Percentiles rank a stretch among this genome's conserved stretches.
phyloP scores from a whole-genome alignment of 768 basidiomycete species.

The Leccinum obscurum region DNA sequence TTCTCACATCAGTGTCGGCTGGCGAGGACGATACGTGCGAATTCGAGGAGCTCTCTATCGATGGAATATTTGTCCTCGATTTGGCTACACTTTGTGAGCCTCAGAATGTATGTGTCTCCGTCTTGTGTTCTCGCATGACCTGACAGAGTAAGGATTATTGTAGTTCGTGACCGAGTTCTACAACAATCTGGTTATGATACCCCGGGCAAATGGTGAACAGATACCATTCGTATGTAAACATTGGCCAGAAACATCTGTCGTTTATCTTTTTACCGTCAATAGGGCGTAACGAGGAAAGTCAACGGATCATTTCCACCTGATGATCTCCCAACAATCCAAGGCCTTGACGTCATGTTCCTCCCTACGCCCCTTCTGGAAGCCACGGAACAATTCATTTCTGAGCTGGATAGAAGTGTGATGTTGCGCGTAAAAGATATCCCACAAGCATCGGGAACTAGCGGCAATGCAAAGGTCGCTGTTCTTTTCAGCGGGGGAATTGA shows the following conservation, averaged over 20 bases:
- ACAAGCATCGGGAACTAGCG: constrained; percentile 33
- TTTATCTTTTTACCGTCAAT: constrained; percentile 2
- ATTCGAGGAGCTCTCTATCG: constrained; percentile 64
- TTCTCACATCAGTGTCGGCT: constrained; percentile 66
- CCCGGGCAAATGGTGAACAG: constrained; percentile 19
- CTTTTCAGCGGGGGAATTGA: constrained; percentile 98
- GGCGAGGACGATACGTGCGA: constrained; percentile 46
- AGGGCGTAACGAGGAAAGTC: constrained; percentile 49
- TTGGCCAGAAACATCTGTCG: neutral
- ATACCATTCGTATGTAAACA: constrained; percentile 26
- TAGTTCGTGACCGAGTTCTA: constrained; percentile 26
- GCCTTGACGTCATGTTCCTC: constrained; percentile 29
- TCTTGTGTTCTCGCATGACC: neutral
- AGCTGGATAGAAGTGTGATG: constrained; percentile 66
- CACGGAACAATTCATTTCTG: constrained; percentile 51
- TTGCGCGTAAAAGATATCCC: constrained; percentile 73
- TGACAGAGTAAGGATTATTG: neutral
- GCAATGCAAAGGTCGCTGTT: constrained; percentile 67
- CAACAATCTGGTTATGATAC: constrained; percentile 19
- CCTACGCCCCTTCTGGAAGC: constrained; percentile 31
- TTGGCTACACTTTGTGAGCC: constrained; percentile 29
- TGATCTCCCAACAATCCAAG: constrained; percentile 34
- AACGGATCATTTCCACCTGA: constrained; percentile 50
- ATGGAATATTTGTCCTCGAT: constrained; percentile 56
- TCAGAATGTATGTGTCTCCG: constrained; percentile 26